Evolutionary conservation across 768 basidiomycete genomes (phyloP).

Genomic region (Mycena olivaceomarginata): DNA sequence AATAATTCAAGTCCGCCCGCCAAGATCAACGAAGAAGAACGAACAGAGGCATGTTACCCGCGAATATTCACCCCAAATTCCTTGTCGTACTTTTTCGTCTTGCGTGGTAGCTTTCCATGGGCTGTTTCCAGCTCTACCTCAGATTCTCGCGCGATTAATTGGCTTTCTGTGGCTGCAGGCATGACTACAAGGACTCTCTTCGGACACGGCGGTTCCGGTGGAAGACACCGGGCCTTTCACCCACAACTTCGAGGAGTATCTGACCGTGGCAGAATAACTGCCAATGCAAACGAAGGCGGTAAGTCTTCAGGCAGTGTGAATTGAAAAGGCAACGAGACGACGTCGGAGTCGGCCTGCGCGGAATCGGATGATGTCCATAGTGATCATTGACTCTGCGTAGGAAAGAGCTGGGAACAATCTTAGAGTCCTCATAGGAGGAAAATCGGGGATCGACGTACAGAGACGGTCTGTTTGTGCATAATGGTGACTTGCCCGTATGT

Average conservation of each 20-base stretch:
- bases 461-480: neutral
- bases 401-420: neutral
- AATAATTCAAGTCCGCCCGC: neutral
- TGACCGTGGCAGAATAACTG: neutral
- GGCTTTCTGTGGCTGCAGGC: constrained; percentile 13
- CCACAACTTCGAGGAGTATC: constrained; percentile 32
- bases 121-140: constrained; percentile 27
- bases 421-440: neutral
- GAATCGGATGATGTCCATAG: neutral
- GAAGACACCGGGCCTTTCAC: constrained; percentile 18
- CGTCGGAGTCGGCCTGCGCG: neutral
- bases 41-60: neutral
- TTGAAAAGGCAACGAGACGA: constrained; percentile 22
- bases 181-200: constrained; percentile 23
- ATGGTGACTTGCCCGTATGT: neutral
- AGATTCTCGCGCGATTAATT: constrained; percentile 25
- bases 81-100: constrained; percentile 16
- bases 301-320: constrained; percentile 26
- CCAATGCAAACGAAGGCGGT: constrained; percentile 28
- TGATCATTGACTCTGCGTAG: neutral
- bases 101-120: constrained; percentile 1
- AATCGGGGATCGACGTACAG: neutral
- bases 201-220: constrained; percentile 18
- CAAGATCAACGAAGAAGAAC: neutral
- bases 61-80: constrained; percentile 33